Base-by-base conservation (phyloP, 2,329 filamentous ascomycete genomes). In the Curvularia lunata region DNA sequence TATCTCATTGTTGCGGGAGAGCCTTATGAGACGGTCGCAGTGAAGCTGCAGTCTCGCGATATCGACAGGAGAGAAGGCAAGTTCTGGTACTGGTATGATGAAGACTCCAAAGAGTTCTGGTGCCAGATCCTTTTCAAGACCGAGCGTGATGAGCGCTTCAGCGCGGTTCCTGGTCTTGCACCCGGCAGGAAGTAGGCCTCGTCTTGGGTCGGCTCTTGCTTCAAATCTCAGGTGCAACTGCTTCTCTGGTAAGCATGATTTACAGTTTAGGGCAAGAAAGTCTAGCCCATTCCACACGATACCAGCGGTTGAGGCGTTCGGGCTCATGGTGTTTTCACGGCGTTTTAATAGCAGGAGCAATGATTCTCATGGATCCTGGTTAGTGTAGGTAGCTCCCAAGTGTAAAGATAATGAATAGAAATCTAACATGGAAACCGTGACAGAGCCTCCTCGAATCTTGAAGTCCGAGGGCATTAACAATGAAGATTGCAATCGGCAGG, bases 61-160 rank as follows among this genome's bases (percentile, higher is more conserved):
- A 88, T 99, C 58, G 95, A 99, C 80, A 86, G 92, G 69, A 85
- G 91, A 23, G 92, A 96, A 66, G 93, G 91, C 56, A 86, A 89
- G 71, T 95, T 93, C 78, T 99, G 94, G 85, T 90, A 87, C 52
- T 98, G 93, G 88, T 99, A 93, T 83, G 95, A 99, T 79, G 88
- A 90, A 59, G 95, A 99, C 77, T 88, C 89, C 63, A 97, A 96
- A 83, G 94, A 98, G 81, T 99, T 96, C 75, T 98, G 92, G 91
- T 86, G 97, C 40, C 95, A 98, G 82, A 85, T 99, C 65, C 91
- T 98, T 83, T 99, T 98, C 81, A 95, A 97, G 86, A 98, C 95
- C 38, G 95, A 99, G 83, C 87, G 95, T 63, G 95, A 98, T 80
- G 94, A 97, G 84, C 84, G 92, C 59, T 98, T 87, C 69, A 86